Evolutionary conservation across 2,329 filamentous ascomycete genomes (phyloP).

Genomic region (Penicillium vulpinum): DNA sequence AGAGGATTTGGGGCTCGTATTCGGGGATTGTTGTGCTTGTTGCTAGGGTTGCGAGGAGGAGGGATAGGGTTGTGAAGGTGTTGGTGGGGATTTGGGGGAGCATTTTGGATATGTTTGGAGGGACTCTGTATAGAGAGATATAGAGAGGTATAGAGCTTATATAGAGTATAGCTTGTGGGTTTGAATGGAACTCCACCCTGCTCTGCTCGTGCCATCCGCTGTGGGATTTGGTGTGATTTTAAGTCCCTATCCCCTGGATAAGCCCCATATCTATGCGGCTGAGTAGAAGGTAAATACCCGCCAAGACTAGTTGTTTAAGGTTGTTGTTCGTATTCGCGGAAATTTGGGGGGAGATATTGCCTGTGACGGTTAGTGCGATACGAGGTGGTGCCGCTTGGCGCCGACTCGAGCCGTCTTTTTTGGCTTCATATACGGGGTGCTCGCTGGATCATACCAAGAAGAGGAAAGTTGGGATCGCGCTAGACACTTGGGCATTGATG

Average conservation of each 20-base stretch:
- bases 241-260: neutral
- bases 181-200: neutral
- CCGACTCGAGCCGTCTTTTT: slow-evolving; percentile 15
- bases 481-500: neutral
- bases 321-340: neutral
- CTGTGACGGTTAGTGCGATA: slow-evolving; percentile 6
- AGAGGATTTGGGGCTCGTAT: slow-evolving; percentile 12
- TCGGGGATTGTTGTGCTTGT: neutral
- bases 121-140: neutral
- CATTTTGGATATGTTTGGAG: slow-evolving; percentile 9
- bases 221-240: neutral
- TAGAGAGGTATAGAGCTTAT: neutral
- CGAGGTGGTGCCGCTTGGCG: slow-evolving; percentile 18
- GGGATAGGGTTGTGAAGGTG: neutral
- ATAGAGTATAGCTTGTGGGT: neutral
- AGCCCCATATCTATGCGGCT: neutral
- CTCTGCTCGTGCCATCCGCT: too few relatives aligned
- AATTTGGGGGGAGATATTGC: neutral
- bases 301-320: neutral
- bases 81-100: neutral
- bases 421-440: neutral
- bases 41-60: neutral
- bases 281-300: neutral
- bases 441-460: neutral
- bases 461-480: too few relatives aligned